These are phyloP conservation scores for Aspergillus brunneoviolaceus DNA, from an alignment of 2,329 filamentous ascomycete species.

Conservation along the genomic window DNA sequence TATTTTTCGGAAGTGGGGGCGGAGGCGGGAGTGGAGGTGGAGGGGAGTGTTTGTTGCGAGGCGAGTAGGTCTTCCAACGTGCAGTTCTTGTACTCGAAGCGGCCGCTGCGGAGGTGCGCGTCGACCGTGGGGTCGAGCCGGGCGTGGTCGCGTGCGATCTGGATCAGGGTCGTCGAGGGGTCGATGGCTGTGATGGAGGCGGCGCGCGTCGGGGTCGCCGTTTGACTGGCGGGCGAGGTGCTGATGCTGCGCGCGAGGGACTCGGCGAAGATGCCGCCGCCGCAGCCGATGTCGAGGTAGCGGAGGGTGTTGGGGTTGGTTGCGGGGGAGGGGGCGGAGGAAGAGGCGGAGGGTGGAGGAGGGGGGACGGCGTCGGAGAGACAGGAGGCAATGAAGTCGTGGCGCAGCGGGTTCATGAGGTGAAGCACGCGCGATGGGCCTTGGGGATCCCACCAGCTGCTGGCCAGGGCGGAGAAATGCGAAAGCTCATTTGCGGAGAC, in stretches of 20 bases:
- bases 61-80: slow-evolving; percentile 64
- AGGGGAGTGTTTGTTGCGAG: neutral
- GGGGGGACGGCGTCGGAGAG: slow-evolving; percentile 54
- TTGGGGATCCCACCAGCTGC: slow-evolving; percentile 95
- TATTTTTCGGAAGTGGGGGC: slow-evolving; percentile 43
- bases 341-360: slow-evolving; percentile 21
- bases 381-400: slow-evolving; percentile 83
- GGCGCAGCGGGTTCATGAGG: slow-evolving; percentile 95
- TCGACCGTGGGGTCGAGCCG: slow-evolving; percentile 68
- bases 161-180: slow-evolving; percentile 44
- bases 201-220: slow-evolving; percentile 30
- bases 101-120: slow-evolving; percentile 50
- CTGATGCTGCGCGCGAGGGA: slow-evolving; percentile 42
- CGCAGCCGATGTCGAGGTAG: slow-evolving; percentile 92
- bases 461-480: slow-evolving; percentile 91
- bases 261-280: slow-evolving; percentile 95
- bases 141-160: slow-evolving; percentile 73
- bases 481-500: slow-evolving; percentile 87
- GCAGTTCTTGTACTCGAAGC: slow-evolving; percentile 69
- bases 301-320: slow-evolving; percentile 37
- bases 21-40: slow-evolving; percentile 10
- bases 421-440: slow-evolving; percentile 89
- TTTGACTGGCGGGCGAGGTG: neutral
- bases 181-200: slow-evolving; percentile 48
- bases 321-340: slow-evolving; percentile 18